Base-by-base conservation (phyloP, 495 filamentous ascomycete genomes). In the Chaetomidium leptoderma region DNA sequence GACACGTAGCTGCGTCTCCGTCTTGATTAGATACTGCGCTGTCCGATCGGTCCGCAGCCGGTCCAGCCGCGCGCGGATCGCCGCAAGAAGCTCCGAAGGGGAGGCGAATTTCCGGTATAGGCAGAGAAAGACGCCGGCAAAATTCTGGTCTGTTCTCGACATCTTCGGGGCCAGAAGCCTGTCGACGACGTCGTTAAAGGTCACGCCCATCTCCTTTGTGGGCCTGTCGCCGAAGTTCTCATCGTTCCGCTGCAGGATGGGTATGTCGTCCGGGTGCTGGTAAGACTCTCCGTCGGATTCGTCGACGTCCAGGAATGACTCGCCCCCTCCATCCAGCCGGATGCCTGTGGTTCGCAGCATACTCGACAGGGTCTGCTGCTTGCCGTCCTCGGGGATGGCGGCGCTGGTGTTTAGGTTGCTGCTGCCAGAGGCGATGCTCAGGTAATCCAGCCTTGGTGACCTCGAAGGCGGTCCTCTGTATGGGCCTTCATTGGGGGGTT, bases 61-160 rank as follows among this genome's bases (percentile, higher is more conserved):
- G 46, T 92, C 86, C 60, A 96, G 88, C 9, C 89, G 86, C 54
- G 75, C 73, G 26, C 91, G 73, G 59, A 97, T 84, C 16, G 86
- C 82, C 36, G 80, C 79, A 36, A 97, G 79, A 3, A 98, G 79
- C 37, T 86, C 79, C 14, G 78, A 77, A 0, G 93, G 93, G 4
- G 92, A 80, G 5, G 91, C 88, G 58, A 98, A 97, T 72, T 92
- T 95, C 51, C 93, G 87, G 68, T 96, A 97, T n/a, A 97, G 79
- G 57, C 91, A 95, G 19, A 97, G 75, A 65, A 97, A 97, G 9
- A 92, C 86, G 27, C 86, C 81, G 17, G 79, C 78, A 70, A 97
- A 97, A 68, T 95, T 96, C 19, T 80, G 77, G 68, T 97, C 93
- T 6, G 85, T 77, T 68, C 89, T 92, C 33, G 90, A 90, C 78